Evolutionary conservation across 1,139 yeast species (phyloP).

Genomic region (Candida sp.): DNA sequence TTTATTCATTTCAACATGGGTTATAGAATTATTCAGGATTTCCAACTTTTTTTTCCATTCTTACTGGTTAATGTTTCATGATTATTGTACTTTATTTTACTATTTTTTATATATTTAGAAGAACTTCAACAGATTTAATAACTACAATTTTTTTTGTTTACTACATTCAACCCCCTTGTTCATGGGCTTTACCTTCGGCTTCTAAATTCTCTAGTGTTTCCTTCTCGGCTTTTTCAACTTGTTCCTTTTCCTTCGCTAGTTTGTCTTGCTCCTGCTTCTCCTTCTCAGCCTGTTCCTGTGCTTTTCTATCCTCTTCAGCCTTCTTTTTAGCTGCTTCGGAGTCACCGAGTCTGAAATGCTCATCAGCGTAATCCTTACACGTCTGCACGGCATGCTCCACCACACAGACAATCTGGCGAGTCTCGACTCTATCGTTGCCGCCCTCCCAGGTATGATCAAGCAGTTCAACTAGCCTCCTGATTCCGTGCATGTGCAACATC

Average conservation of each 20-base stretch:
- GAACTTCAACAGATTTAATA: conserved; percentile 4
- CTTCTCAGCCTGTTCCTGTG: neutral
- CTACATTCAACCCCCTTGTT: too few relatives aligned
- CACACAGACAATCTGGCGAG: conserved; percentile 18
- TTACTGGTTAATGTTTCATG: neutral
- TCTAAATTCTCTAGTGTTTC: neutral
- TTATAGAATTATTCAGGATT: neutral
- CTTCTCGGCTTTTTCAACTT: too few relatives aligned
- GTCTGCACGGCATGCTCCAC: conserved; percentile 20
- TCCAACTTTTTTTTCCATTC: neutral
- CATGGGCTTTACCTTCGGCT: neutral
- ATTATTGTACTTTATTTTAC: neutral
- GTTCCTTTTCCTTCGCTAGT: too few relatives aligned
- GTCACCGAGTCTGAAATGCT: conserved; percentile 11
- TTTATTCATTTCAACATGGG: conserved; percentile 14
- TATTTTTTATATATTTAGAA: neutral
- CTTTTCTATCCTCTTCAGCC: neutral
- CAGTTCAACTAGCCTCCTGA: conserved; percentile 4
- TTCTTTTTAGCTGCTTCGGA: conserved; percentile 4
- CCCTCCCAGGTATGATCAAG: conserved; percentile 7
- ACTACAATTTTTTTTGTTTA: neutral
- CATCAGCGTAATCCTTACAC: conserved; percentile 22
- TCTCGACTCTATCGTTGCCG: neutral
- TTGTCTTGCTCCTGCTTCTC: neutral
- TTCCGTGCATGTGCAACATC: conserved; percentile 26